Base-by-base conservation (phyloP, 306 rosid genomes). In the Malus orientalis region DNA sequence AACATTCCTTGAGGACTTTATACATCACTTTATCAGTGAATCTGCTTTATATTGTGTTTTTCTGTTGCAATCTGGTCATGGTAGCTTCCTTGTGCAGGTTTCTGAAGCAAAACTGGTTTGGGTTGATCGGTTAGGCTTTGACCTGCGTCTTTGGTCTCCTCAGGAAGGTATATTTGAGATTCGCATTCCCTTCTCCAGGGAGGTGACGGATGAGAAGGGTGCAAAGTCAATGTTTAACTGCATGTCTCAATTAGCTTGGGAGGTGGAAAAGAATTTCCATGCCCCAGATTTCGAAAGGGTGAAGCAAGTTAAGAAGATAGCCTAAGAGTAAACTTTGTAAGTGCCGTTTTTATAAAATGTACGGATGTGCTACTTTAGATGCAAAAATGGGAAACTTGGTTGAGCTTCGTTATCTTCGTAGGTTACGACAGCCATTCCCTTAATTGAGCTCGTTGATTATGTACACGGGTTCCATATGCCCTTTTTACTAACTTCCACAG, bases 221-320 rank as follows among this genome's bases (percentile, higher is more conserved):
- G 96, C 88, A 22, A 94, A 92, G 89, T 94, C 97, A 5, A 80
- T 90, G 6, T 91, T 94, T 70, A 94, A 94, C 71, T 87, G 97
- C 69, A 92, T 94, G 97, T 87, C 98, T 38, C 98, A 94, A 78
- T 78, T 80, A 67, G 96, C 98, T 81, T 94, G 98, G 98, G 98
- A 94, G 86, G 93, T 94, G 45, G 98, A 94, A 79, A 92, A 70
- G 78, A 90, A 89, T 86, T 89, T 85, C 78, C 86, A 80, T 32
- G 81, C 81, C 73, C 87, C 81, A 49, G 87, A 92, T 80, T 87
- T 92, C 83, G 61, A 84, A 69, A 87, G 85, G 85, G 97, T 92
- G 84, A 89, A 88, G 74, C 85, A 87, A 44, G 81, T 92, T 76
- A 94, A 92, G 91, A 84, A 69, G 76, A 76, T 93, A 76, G 40